phyloP scores from a whole-genome alignment of 108 stramenopile genomes.

The Fragilariopsis cylindrus region DNA sequence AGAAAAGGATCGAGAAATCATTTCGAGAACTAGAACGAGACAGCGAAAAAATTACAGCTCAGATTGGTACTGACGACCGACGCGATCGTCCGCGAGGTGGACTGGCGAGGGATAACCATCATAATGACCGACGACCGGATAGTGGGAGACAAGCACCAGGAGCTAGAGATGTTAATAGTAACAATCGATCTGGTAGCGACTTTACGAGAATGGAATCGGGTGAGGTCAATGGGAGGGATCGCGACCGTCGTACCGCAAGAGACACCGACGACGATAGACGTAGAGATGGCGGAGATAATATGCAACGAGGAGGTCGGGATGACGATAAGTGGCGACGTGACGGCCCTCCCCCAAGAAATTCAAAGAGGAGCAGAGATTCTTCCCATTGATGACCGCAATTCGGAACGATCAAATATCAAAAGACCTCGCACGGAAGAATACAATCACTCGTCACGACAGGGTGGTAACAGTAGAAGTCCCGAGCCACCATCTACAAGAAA shows the following conservation, averaged over 20 bases:
- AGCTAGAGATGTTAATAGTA: neutral
- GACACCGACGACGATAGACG: conserved; percentile 13
- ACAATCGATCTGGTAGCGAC: neutral
- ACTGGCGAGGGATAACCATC: neutral
- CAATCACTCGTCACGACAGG: conserved; percentile 7
- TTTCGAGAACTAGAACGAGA: conserved; percentile 74
- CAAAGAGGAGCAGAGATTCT: conserved; percentile 3
- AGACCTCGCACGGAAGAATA: conserved; percentile 6
- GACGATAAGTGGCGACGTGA: conserved; percentile 6
- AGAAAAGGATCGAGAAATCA: conserved; percentile 65
- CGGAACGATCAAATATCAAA: conserved; percentile 9
- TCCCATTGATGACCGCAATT: conserved; percentile 2
- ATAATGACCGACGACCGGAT: neutral
- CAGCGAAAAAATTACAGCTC: conserved; percentile 60
- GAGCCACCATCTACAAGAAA: neutral
- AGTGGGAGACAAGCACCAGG: conserved; percentile 8
- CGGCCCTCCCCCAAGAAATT: neutral
- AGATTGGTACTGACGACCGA: conserved; percentile 46
- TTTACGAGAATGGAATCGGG: conserved; percentile 7
- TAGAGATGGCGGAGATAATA: neutral
- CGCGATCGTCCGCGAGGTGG: conserved; percentile 25
- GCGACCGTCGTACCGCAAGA: conserved; percentile 9
- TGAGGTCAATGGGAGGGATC: conserved; percentile 8
- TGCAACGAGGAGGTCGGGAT: conserved; percentile 7
- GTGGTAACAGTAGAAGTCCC: neutral